Evolutionary conservation across 2,329 filamentous ascomycete genomes (phyloP), one percentile per base, ranked within the genome.

Genomic region (Hypoxylon sp.): DNA sequence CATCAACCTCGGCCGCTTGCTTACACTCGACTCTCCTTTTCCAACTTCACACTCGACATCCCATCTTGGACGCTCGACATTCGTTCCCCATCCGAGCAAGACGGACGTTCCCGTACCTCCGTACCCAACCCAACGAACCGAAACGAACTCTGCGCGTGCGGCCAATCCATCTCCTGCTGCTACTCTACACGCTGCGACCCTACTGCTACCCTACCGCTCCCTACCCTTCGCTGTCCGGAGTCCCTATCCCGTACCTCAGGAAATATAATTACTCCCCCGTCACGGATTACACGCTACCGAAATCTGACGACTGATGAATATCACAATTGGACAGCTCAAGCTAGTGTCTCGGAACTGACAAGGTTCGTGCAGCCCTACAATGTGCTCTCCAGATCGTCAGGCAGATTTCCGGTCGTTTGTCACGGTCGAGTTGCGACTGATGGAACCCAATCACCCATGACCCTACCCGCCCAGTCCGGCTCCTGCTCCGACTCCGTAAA

Each of bases 341-440:
- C 57, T 63, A 60, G 60, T 58, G 60, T 63, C 54, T 63, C 57
- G 54, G 54, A 60, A 49, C 55, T 53, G 60, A 63, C 57, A 48
- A 63, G 60, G 60, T 63, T 63, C 49, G 60, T 63, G 60, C 53
- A 63, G 60, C 53, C 60, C 60, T 63, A 60, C 24, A 56, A 40
- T 24, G 31, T 48, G 4, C 20, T 27, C 46, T 48, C 11, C 37
- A 40, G 37, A 27, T 47, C 35, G 47, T 47, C 40, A 49, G 45
- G 43, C 17, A 35, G 45, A 48, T 45, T n/a, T 33, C 27, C 21
- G 26, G 18, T 26, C 15, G 41, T 42, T 47, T 17, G 8, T 33
- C 42, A 24, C 43, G 9, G 31, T 40, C 46, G 10, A 13, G 20
- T 21, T 29, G 35, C 24, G 45, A 49, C 35, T 40, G 11, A 40